Conservation (phyloP, 176 grass and related monocot species). For the sorghum (Sorghum bicolor) region Sorghum_bicolor_NCBIv3 NC_012873.2:3880501-3881000, state of each 20-base stretch:
- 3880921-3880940: not conserved
- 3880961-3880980: no score
- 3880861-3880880: not conserved
- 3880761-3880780: no score
- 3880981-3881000: no score
- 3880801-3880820: no score
- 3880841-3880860: not conserved
- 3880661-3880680: constrained; percentile 36
- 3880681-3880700: not conserved
- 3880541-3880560: constrained; percentile 51
- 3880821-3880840: not conserved
- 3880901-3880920: not conserved
- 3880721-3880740: not conserved
- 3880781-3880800: no score
- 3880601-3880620: constrained; percentile 63
- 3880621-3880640: constrained; percentile 53
- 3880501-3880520: constrained; percentile 53
- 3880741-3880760: no score
- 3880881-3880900: not conserved
- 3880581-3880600: constrained; percentile 35
- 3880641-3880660: constrained; percentile 49
- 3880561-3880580: constrained; percentile 76
- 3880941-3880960: no score
- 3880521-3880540: constrained; percentile 53
- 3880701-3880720: not conserved